A percentile compares a stretch with the other conserved stretches of the same genome.
Conservation (phyloP, 2,329 filamentous ascomycete species). For the Penicillium sp. region DNA sequence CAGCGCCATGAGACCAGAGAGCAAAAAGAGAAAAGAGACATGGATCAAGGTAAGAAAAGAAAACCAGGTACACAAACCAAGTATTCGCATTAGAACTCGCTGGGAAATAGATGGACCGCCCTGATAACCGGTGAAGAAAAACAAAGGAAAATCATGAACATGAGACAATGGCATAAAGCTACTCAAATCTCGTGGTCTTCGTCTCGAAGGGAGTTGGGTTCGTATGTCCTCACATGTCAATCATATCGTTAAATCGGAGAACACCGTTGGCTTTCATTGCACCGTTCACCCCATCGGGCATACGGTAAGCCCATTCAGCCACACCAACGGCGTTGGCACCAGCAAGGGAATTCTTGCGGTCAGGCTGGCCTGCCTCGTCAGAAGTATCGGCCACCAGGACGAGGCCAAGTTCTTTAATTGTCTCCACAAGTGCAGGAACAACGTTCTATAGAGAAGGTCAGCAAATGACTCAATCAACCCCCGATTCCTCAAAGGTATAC, state of each 20-base stretch:
- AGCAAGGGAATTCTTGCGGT: constrained; percentile 22
- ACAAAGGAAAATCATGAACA: constrained; percentile 8
- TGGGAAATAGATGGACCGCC: neutral
- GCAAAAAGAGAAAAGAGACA: constrained; percentile 2
- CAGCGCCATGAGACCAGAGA: constrained; percentile 10
- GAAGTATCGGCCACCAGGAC: constrained; percentile 89
- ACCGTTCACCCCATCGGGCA: constrained; percentile 84
- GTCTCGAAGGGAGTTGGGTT: constrained; percentile 8
- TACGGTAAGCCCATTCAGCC: constrained; percentile 48
- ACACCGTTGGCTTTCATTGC: constrained; percentile 83
- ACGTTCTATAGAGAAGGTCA: constrained; percentile 64
- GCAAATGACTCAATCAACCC: constrained; percentile 8
- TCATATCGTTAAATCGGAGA: constrained; percentile 87
- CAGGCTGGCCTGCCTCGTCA: constrained; percentile 48
- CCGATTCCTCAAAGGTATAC: neutral
- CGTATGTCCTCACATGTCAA: constrained; percentile 61
- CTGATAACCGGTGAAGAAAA: constrained; percentile 3
- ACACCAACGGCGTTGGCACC: constrained; percentile 30
- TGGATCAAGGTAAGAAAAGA: neutral
- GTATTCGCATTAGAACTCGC: constrained; percentile 2
- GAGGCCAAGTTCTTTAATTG: constrained; percentile 90
- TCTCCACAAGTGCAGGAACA: constrained; percentile 86
- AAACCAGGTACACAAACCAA: neutral
- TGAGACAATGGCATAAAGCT: constrained; percentile 10
- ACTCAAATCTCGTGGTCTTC: constrained; percentile 22